phyloP scores from a whole-genome alignment of 2,329 filamentous ascomycete species.

The Paramyrothecium roridum region DNA sequence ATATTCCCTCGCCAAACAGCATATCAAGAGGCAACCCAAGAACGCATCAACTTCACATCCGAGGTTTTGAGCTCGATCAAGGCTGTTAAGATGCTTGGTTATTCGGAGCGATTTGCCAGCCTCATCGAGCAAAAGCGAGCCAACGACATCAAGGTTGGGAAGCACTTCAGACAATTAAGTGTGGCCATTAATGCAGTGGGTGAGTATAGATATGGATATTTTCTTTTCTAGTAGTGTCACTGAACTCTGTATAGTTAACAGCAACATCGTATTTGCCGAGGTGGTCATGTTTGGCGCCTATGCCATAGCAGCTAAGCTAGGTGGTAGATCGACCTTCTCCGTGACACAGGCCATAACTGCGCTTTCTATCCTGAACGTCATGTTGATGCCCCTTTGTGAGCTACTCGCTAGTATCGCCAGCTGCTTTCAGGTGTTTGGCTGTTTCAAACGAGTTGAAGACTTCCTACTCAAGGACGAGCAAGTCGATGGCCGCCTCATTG shows the following conservation, averaged over 20 bases:
- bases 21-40: constrained; percentile 28
- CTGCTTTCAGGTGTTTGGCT: constrained; percentile 22
- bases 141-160: constrained; percentile 19
- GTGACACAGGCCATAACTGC: constrained; percentile 25
- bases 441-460: constrained; percentile 26
- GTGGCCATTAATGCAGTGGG: constrained; percentile 23
- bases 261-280: constrained; percentile 20
- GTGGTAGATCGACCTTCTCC: constrained; percentile 19
- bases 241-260: constrained; percentile 14
- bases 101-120: constrained; percentile 19
- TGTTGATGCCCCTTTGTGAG: constrained; percentile 19
- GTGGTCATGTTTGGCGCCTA: constrained; percentile 26
- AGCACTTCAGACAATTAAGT: constrained; percentile 18
- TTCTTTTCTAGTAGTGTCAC: background rate
- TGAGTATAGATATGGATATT: constrained; percentile 8
- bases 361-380: constrained; percentile 23
- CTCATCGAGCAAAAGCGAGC: constrained; percentile 20
- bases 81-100: constrained; percentile 29
- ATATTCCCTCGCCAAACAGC: constrained; percentile 22
- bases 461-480: constrained; percentile 21
- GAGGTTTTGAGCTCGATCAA: constrained; percentile 27
- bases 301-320: constrained; percentile 20
- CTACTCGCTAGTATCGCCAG: constrained; percentile 20
- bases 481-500: constrained; percentile 16
- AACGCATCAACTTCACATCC: constrained; percentile 28